Conservation (phyloP, 495 filamentous ascomycete species). For the Aspergillus conjunctus region DNA sequence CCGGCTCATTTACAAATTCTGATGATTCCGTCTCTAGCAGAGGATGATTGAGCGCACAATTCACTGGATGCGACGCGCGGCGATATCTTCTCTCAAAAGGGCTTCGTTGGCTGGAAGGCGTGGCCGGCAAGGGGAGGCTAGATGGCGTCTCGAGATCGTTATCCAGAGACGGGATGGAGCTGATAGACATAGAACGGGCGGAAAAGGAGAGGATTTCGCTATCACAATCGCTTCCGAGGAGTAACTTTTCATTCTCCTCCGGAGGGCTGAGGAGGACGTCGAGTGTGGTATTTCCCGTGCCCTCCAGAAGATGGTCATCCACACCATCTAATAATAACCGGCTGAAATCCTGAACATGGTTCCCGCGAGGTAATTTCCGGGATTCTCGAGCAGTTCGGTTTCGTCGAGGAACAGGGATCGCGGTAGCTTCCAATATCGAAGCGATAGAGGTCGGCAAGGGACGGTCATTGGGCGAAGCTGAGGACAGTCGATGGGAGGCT, state of each 20-base stretch:
- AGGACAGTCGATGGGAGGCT: conserved; percentile 37
- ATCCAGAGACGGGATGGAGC: conserved; percentile 64
- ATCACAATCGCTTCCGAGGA: conserved; percentile 42
- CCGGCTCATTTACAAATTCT: conserved; percentile 33
- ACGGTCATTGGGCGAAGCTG: conserved; percentile 36
- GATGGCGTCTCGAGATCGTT: conserved; percentile 54
- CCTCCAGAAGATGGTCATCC: conserved; percentile 37
- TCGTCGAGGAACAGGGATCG: conserved; percentile 46
- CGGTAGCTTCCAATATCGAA: conserved; percentile 48
- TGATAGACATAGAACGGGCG: conserved; percentile 56
- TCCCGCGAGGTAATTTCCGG: conserved; percentile 42
- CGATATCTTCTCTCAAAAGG: conserved; percentile 44
- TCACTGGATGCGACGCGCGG: conserved; percentile 50
- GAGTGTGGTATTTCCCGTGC: conserved; percentile 37
- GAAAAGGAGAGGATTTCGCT: conserved; percentile 44
- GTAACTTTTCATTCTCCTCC: conserved; percentile 40
- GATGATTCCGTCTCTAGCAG: conserved; percentile 46
- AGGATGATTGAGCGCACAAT: conserved; percentile 60
- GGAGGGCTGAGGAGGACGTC: conserved; percentile 52
- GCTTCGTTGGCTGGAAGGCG: conserved; percentile 41
- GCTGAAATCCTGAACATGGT: conserved; percentile 51
- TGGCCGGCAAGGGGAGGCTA: conserved; percentile 40
- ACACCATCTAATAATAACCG: conserved; percentile 46
- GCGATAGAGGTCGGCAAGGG: conserved; percentile 40
- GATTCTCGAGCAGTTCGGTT: conserved; percentile 35